Conservation (phyloP, 2,329 filamentous ascomycete genomes). For the Pseudopithomyces chartarum region DNA sequence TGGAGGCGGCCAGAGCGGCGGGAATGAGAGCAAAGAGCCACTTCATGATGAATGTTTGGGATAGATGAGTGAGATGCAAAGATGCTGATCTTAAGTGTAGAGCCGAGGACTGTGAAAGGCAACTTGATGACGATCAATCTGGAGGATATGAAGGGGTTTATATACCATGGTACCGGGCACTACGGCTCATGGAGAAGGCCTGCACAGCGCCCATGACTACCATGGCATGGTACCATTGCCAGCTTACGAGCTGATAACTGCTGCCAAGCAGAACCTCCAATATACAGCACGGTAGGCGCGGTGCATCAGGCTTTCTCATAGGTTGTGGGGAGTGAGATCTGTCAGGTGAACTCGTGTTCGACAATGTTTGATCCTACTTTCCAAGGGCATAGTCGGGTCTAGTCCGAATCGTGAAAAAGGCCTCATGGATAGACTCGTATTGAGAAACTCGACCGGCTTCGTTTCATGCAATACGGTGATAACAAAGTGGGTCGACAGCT, state of each 20-base stretch:
- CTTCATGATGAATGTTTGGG: constrained; percentile 42
- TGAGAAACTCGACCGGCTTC: constrained; percentile 14
- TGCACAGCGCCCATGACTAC: constrained; percentile 11
- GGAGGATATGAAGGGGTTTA: constrained; percentile 32
- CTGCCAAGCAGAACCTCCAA: constrained; percentile 36
- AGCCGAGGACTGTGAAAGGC: constrained; percentile 25
- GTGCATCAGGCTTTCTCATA: constrained; percentile 34
- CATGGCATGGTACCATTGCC: constrained; percentile 20
- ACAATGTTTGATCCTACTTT: constrained; percentile 13
- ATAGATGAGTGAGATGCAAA: constrained; percentile 18
- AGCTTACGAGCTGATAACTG: constrained; percentile 25
- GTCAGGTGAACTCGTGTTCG: constrained; percentile 41
- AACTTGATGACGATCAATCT: constrained; percentile 39
- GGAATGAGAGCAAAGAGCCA: constrained; percentile 42
- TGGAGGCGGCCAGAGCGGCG: constrained; percentile 35
- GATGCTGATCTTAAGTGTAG: constrained; percentile 23
- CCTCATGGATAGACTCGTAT: constrained; percentile 21
- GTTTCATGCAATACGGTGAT: constrained; percentile 13
- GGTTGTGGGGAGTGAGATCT: constrained; percentile 22
- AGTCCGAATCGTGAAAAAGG: constrained; percentile 17
- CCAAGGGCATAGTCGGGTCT: constrained; percentile 13
- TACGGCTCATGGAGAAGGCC: constrained; percentile 11
- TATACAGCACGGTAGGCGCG: constrained; percentile 43
- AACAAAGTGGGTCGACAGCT: constrained; percentile 22
- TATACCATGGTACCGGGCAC: constrained; percentile 34